phyloP scores from a whole-genome alignment of 2,329 filamentous ascomycete genomes.

The Arthrobotrys musiformis region DNA sequence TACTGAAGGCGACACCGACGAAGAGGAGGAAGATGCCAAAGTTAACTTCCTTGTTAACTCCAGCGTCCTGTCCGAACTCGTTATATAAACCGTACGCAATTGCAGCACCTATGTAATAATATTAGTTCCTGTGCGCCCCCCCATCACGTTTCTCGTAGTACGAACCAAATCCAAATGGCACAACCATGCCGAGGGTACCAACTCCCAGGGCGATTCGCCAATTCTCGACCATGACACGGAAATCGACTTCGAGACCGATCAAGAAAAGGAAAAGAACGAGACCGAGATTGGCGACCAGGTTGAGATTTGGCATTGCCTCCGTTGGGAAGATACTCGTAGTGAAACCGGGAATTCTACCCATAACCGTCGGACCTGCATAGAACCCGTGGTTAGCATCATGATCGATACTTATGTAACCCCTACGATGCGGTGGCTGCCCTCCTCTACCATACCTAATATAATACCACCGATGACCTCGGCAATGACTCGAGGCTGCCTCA shows the following conservation, averaged over 20 bases:
- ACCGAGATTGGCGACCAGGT: conserved; percentile 82
- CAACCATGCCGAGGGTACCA: conserved; percentile 78
- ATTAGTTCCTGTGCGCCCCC: neutral
- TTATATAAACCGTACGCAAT: conserved; percentile 84
- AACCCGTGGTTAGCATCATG: neutral
- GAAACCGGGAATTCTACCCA: conserved; percentile 87
- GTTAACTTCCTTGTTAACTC: conserved; percentile 62
- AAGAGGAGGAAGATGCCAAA: conserved; percentile 73
- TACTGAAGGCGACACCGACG: conserved; percentile 91
- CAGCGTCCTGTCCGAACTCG: conserved; percentile 71
- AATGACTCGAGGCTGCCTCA: conserved; percentile 84
- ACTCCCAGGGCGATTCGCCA: conserved; percentile 84
- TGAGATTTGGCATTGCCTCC: conserved; percentile 78
- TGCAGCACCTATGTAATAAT: conserved; percentile 64
- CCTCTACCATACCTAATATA: conserved; percentile 68
- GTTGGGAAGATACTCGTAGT: conserved; percentile 78
- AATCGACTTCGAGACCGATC: conserved; percentile 86
- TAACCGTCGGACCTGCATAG: conserved; percentile 75
- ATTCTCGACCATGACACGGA: conserved; percentile 79
- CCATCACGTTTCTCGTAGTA: conserved; percentile 25
- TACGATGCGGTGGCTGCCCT: neutral
- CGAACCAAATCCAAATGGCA: conserved; percentile 84
- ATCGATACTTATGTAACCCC: neutral
- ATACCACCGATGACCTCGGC: conserved; percentile 87
- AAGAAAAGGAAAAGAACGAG: conserved; percentile 87